Percentiles rank a stretch among this genome's conserved stretches.
These are phyloP conservation scores for Ceratobasidium papillatum DNA, from an alignment of 1,284 basidiomycete genomes.

Conservation along the genomic window DNA sequence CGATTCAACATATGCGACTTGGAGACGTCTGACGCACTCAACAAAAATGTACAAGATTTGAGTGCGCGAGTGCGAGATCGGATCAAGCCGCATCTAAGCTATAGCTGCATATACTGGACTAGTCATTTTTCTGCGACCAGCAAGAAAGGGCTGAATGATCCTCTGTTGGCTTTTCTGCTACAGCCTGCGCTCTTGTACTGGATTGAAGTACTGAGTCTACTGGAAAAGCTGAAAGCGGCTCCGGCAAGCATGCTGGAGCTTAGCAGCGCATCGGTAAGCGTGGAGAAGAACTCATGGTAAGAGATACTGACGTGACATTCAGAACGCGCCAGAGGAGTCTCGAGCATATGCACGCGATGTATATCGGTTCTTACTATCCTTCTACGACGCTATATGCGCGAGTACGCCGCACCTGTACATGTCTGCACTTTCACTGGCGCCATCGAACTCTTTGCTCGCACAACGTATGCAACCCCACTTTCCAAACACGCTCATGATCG, in stretches of 20 bases:
- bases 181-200: constrained; percentile 17
- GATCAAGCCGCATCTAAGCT: constrained; percentile 1
- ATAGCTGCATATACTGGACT: constrained; percentile 22
- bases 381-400: constrained; percentile 18
- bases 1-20: constrained; percentile 24
- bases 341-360: constrained; percentile 7
- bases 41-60: constrained; percentile 12
- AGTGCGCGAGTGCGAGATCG: background rate
- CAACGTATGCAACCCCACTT: background rate
- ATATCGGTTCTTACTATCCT: constrained; percentile 5
- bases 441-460: background rate
- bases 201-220: constrained; percentile 36
- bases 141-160: background rate
- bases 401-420: constrained; percentile 35
- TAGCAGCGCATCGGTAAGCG: background rate
- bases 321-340: background rate
- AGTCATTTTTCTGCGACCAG: background rate
- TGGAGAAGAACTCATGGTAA: background rate
- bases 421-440: constrained; percentile 37
- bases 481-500: background rate
- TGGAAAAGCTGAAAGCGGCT: constrained; percentile 1
- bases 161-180: background rate
- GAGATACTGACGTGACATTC: background rate
- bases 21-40: background rate
- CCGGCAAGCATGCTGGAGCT: background rate